Percentiles rank a stretch among this genome's conserved stretches.
phyloP scores from a whole-genome alignment of 768 basidiomycete species.

The Russula earlei region DNA sequence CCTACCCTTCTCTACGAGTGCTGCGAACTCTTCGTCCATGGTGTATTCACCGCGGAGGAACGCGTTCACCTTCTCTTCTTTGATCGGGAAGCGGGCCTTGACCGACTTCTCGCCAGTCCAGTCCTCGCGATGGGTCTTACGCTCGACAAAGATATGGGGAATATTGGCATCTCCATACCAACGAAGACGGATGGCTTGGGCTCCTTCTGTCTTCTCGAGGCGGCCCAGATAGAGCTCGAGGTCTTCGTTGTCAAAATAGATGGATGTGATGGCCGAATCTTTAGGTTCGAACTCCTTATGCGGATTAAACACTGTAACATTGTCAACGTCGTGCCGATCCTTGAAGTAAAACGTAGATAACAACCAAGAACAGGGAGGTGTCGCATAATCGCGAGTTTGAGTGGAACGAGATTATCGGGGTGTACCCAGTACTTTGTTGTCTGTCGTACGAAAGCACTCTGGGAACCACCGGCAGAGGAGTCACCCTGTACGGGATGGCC shows the following conservation, averaged over 20 bases:
- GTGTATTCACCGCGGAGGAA: slow-evolving; percentile 87
- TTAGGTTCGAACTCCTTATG: slow-evolving; percentile 86
- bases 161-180: slow-evolving; percentile 91
- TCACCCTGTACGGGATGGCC: slow-evolving; percentile 94
- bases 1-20: slow-evolving; percentile 79
- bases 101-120: slow-evolving; percentile 99
- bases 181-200: slow-evolving; percentile 89
- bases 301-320: slow-evolving; percentile 72
- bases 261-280: slow-evolving; percentile 91
- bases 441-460: slow-evolving; percentile 96
- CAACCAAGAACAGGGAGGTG: slow-evolving; percentile 91
- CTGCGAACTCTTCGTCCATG: slow-evolving; percentile 88
- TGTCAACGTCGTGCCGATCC: not conserved
- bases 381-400: slow-evolving; percentile 87
- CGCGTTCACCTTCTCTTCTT: slow-evolving; percentile 86
- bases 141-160: slow-evolving; percentile 81
- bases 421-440: slow-evolving; percentile 99
- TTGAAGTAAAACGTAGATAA: not conserved
- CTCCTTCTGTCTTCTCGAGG: slow-evolving; percentile 96
- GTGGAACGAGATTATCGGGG: slow-evolving; percentile 86
- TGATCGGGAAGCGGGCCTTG: slow-evolving; percentile 92
- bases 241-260: slow-evolving; percentile 95
- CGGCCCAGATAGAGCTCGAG: slow-evolving; percentile 94
- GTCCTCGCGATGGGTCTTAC: slow-evolving; percentile 92
- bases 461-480: slow-evolving; percentile 85